These are phyloP conservation scores for Pichia occidentalis DNA, from an alignment of 805 yeast species.

Conservation along the genomic window DNA sequence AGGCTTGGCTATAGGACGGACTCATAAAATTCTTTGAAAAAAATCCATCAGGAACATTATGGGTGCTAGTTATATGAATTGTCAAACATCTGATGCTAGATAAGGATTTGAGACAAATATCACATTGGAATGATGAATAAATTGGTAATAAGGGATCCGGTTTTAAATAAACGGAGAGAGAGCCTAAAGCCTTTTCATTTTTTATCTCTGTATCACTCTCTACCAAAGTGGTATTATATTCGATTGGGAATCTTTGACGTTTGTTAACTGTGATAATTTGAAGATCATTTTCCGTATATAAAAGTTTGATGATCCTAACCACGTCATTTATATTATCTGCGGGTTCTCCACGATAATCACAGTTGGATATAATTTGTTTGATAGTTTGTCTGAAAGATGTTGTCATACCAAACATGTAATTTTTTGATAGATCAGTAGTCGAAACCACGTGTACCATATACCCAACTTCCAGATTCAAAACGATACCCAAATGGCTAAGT, in stretches of 20 bases:
- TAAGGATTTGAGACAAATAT: constrained; percentile 10
- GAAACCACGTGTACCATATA: constrained; percentile 11
- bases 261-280: neutral
- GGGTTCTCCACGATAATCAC: constrained; percentile 2
- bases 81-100: neutral
- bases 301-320: constrained; percentile 2
- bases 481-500: constrained; percentile 9
- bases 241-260: constrained; percentile 1
- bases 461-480: constrained; percentile 13
- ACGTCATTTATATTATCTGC: constrained; percentile 1
- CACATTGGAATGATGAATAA: constrained; percentile 9
- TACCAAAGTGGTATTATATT: neutral
- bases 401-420: constrained; percentile 6
- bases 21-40: constrained; percentile 2
- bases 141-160: constrained; percentile 12
- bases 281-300: constrained; percentile 7
- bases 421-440: neutral
- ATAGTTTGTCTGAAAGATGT: constrained; percentile 3
- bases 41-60: neutral
- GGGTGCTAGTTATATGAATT: constrained; percentile 4
- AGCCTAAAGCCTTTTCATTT: neutral
- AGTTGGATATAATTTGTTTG: constrained; percentile 2
- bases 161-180: constrained; percentile 3
- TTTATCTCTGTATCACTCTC: neutral
- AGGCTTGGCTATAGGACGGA: constrained; percentile 1